Base-by-base conservation (phyloP, 208 protist species). In the Wallacemonas sp. region DNA sequence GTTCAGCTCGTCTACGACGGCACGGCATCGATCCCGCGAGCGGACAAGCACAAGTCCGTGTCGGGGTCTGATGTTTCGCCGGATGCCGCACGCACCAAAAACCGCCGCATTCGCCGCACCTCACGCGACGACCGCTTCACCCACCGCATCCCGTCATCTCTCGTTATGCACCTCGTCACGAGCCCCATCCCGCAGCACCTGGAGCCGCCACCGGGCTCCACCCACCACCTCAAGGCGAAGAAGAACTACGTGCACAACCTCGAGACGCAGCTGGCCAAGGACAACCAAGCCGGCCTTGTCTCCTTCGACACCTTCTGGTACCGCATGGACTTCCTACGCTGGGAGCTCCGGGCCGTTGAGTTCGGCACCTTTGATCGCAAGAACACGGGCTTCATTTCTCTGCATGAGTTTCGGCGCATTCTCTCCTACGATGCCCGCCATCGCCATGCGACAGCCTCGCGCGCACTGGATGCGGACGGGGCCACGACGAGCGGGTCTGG, bases 271-370 rank as follows among this genome's bases (percentile, higher is more conserved):
- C 55, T 72, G 3, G 26, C 54, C 26, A 55, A 61, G 9, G 61
- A 72, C 48, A 65, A 41, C 2, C 14, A 34, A 26, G 43, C 23
- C 3, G 58, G 49, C 1, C n/a, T 29, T 12, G 57, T 83, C 30
- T 75, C 66, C n/a, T 77, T 76, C 65, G 65, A 83, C 52, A 68
- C 65, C 4, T 81, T 92, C 48, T 81, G 80, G 48, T 80, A 80
- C 48, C 62, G 77, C 23, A 56, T 87, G 41, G 65, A 86, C 61
- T 76, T 78, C 56, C 54, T 92, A 4, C 82, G 83, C n/a, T 85
- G 68, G 80, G 75, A 86, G 60, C 70, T 92, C 56, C 76, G 83
- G 9, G 80, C 72, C 6, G 49, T 93, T 38, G 83, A 86, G 73
- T 90, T 89, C 46, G 70, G 81, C 27, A 61, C 85, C 1, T 83